Percentiles rank a stretch among this genome's conserved stretches.
Conservation (phyloP, 2,329 filamentous ascomycete species). For the Juglanconis sp. region DNA sequence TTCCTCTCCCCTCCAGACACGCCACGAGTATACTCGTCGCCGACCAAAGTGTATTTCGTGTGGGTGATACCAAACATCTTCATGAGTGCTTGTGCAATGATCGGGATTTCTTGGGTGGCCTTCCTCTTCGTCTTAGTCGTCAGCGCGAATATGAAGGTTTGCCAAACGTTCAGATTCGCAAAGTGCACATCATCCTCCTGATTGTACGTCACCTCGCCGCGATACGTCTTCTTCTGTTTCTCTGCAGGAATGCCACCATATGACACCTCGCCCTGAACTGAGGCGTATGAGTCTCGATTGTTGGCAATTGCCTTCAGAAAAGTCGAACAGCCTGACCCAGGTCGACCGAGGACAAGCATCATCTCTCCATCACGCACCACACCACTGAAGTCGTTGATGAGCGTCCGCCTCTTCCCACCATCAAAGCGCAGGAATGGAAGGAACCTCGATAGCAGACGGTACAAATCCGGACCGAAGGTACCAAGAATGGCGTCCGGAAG, state of each 20-base stretch:
- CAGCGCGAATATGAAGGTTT: constrained; percentile 66
- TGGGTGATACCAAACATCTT: constrained; percentile 70
- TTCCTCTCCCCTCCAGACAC: constrained; percentile 67
- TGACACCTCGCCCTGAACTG: constrained; percentile 61
- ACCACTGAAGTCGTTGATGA: constrained; percentile 53
- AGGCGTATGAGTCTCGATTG: constrained; percentile 61
- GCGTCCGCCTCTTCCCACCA: constrained; percentile 16
- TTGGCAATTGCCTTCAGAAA: constrained; percentile 65
- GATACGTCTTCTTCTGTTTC: constrained; percentile 50
- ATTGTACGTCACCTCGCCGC: constrained; percentile 63
- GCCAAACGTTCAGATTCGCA: constrained; percentile 63
- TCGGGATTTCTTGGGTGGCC: constrained; percentile 57
- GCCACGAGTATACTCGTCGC: constrained; percentile 61
- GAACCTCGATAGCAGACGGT: constrained; percentile 51
- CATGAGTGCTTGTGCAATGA: constrained; percentile 56
- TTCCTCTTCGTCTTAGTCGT: constrained; percentile 62
- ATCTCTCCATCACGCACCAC: constrained; percentile 54
- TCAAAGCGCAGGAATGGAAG: constrained; percentile 29
- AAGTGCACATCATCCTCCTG: constrained; percentile 59
- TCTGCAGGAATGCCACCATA: constrained; percentile 51
- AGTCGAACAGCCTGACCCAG: constrained; percentile 55
- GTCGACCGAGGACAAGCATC: constrained; percentile 55
- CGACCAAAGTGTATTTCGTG: constrained; percentile 64
- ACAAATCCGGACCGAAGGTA: constrained; percentile 79
- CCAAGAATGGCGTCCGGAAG: constrained; percentile 71